Base-by-base conservation (phyloP, 2,329 filamentous ascomycete species). In the Phialophora expanda region DNA sequence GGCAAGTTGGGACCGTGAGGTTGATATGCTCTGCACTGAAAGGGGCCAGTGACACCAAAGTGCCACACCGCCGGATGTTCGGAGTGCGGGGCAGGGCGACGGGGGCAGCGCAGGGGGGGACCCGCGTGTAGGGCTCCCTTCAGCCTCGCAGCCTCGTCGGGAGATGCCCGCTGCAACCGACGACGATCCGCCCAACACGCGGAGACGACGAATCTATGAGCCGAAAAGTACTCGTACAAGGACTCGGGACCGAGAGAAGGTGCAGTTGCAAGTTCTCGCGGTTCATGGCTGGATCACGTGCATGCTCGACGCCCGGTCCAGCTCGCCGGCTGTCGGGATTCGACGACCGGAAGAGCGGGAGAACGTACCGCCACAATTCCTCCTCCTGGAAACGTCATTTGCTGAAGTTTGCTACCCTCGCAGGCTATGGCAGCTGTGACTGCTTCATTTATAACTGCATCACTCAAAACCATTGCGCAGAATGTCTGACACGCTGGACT, bases 71-170 rank as follows among this genome's bases (percentile, higher is more conserved):
- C 22, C 58, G 64, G 64, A 66, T 62, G 58, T 55, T 17, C 64
- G 64, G 58, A 57, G 12, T 66, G 64, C 64, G 64, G 64, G 64
- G 64, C 55, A 62, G 17, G 38, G 5, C 17, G 6, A 17, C 2
- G 8, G 14, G 38, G 38, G 17, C 38, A 17, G 38, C 34, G 4
- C 3, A 41, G 38, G 24, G 24, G 24, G 24, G 2, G 24, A 24
- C 4, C 1, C 7, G 7, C 6, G 2, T 4, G 5, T 3, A 44
- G 38, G 6, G 17, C 44, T 41, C 38, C 38, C 34, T 48, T 51
- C 55, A 56, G 59, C 48, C 59, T 59, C 28, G 50, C 59, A 62
- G 64, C 64, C 64, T 62, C 28, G 59, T 41, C 55, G 64, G 60
- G 30, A 44, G 17, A 44, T 44, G 38, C 2, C 38, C 38, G 38